Conservation (phyloP, 257 asterid species). For the Nyctanthes arbortristis region DNA sequence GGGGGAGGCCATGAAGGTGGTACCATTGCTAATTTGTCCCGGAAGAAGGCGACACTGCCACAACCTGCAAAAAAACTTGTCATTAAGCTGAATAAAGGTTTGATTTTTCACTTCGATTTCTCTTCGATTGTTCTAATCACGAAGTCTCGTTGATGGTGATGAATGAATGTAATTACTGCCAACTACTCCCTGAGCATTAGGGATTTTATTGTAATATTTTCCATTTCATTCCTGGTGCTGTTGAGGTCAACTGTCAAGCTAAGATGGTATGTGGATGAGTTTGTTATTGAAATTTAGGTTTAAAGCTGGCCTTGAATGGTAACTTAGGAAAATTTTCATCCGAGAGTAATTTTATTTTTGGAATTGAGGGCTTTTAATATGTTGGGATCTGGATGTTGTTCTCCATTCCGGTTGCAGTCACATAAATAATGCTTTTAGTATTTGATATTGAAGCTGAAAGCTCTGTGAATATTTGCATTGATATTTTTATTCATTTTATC, state of each 20-base stretch:
- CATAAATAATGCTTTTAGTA: not conserved
- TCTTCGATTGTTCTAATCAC: not conserved
- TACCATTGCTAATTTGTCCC: slow-evolving; percentile 29
- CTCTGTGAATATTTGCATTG: not conserved
- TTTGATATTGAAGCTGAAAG: not conserved
- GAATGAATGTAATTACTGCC: no score
- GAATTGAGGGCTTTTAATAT: not conserved
- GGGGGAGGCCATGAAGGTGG: slow-evolving; percentile 13
- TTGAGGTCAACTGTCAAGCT: slow-evolving; percentile 14
- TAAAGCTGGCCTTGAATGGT: not conserved
- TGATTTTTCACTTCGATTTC: not conserved
- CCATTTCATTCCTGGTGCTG: not conserved
- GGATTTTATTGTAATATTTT: not conserved
- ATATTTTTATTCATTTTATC: not conserved
- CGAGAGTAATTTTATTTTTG: not conserved
- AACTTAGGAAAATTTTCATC: not conserved
- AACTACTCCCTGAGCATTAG: not conserved
- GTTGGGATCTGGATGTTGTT: slow-evolving; percentile 30
- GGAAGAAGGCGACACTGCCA: slow-evolving; percentile 31
- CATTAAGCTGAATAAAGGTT: slow-evolving; percentile 31
- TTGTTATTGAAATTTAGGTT: slow-evolving; percentile 4
- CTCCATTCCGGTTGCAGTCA: slow-evolving; percentile 6
- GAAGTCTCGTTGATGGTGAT: not conserved
- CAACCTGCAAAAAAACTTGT: slow-evolving; percentile 32
- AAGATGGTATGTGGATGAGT: not conserved